Base-by-base conservation (phyloP, 345 rosid genomes). In the Kernera saxatilis region DNA sequence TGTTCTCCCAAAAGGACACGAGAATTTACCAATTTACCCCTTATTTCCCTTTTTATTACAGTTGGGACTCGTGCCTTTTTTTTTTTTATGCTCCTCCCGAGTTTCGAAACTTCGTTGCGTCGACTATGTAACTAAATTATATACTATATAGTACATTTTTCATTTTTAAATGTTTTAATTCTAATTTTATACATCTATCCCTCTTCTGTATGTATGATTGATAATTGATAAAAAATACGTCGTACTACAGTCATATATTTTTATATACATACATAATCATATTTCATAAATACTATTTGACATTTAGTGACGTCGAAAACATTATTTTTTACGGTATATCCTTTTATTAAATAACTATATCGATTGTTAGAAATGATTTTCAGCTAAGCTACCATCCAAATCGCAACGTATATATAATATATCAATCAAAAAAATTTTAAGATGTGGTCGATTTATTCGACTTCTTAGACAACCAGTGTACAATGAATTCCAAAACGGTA, bases 61-160 rank as follows among this genome's bases (percentile, higher is more conserved):
- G 75, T 76, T 76, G 4, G 79, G 71, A 46, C 71, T 70, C 79
- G 79, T 76, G 75, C 71, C 61, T 3, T 61, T 43, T 52, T 5
- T 29, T 44, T 26, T 17, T 14, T 11, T 50, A 21, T 61, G 21
- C 70, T 75, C 26, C 61, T 67, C 64, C 58, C 79, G 46, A 69
- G 51, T 76, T 70, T 69, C 61, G 58, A 55, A 69, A 63, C 60
- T 63, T 55, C 53, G 57, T 26, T 76, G 67, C 75, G 53, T 75
- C 66, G 70, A 44, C 65, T 11, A 75, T 36, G 74, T 46, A 69
- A 44, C 7, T 53, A 33, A 52, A 68, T 26, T 27, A 21, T 21
- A 14, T 23, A 40, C 22, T 66, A 35, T 49, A 35, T 19, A 8
- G 22, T 35, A 63, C 27, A 46, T 12, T 18, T 32, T 39, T 3